Base-by-base conservation (phyloP, 805 yeast species). In the Lipomyces spencermartinsiae region DNA sequence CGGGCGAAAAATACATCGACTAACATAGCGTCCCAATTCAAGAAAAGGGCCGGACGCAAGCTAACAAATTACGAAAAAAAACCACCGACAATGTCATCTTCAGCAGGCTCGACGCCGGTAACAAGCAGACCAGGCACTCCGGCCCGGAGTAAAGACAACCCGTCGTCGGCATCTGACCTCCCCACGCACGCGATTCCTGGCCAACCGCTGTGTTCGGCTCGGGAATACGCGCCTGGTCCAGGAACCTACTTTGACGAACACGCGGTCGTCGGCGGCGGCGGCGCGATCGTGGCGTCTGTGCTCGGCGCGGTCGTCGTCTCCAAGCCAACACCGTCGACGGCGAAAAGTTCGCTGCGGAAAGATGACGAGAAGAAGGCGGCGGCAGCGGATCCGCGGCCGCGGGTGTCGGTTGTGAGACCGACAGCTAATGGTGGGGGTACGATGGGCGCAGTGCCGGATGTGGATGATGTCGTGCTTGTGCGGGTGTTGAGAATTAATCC, bases 391-490 rank as follows among this genome's bases (percentile, higher is more conserved):
- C 75, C 73, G 61, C 71, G 63, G 31, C 71, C 75, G 12, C 71
- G 59, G 55, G 65, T 81, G 0, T 74, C 79, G 5, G 83, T 81
- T 10, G 22, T 70, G 3, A 75, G 77, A 43, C 67, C 67, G 8
- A 61, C 69, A 3, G 65, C 63, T 4, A 65, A 68, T 49, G 69
- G 53, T 59, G 73, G 69, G 22, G 58, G 68, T 46, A 63, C 70
- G 58, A 49, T 66, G 53, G 60, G 46, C 37, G 68, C 72, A 22
- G 70, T 93, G 64, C 98, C 98, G 7, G 86, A 87, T 70, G 97
- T 92, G 71, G 90, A 91, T 35, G 97, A 94, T 77, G 78, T 88
- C 31, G 97, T 95, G 1, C 80, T 94, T 25, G 92, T 92, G 0
- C 83, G 87, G 64, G 90, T 95, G 31, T 86, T 89, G 33, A 85